Percentiles rank a stretch among this genome's conserved stretches.
phyloP scores from a whole-genome alignment of 1,284 basidiomycete genomes.

The Flammula alnicola region DNA sequence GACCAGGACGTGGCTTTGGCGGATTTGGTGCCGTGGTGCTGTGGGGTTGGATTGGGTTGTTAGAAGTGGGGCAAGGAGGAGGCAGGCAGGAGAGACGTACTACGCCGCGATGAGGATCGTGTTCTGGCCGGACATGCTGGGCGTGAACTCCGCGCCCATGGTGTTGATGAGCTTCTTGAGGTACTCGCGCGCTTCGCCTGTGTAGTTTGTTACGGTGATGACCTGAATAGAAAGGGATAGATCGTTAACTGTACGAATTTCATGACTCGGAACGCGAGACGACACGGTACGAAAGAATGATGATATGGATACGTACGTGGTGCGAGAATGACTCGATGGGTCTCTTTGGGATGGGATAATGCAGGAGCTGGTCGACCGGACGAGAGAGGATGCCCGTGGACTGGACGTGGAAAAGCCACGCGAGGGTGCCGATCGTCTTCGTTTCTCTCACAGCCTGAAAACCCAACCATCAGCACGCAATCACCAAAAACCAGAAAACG shows the following conservation, averaged over 20 bases:
- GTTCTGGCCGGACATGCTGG: slow-evolving; percentile 77
- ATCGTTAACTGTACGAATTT: too few relatives aligned
- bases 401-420: slow-evolving; percentile 84
- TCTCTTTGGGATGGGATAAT: slow-evolving; percentile 54
- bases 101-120: slow-evolving; percentile 84
- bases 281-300: too few relatives aligned
- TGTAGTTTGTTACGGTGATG: slow-evolving; percentile 89
- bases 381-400: slow-evolving; percentile 62
- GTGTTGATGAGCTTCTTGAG: slow-evolving; percentile 79
- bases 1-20: slow-evolving; percentile 77
- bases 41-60: slow-evolving; percentile 1
- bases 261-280: too few relatives aligned
- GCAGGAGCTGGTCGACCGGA: slow-evolving; percentile 68
- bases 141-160: slow-evolving; percentile 82
- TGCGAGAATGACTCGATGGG: slow-evolving; percentile 47
- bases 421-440: slow-evolving; percentile 77
- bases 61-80: background rate
- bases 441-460: slow-evolving; percentile 61
- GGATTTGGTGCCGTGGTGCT: slow-evolving; percentile 76
- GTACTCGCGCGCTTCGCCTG: slow-evolving; percentile 83
- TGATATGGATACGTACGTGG: slow-evolving; percentile 41
- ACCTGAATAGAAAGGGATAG: slow-evolving; percentile 56
- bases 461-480: background rate
- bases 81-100: slow-evolving; percentile 46
- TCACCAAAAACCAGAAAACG: background rate